Conservation (phyloP, 1,284 basidiomycete genomes). For the Irpex sp. region DNA sequence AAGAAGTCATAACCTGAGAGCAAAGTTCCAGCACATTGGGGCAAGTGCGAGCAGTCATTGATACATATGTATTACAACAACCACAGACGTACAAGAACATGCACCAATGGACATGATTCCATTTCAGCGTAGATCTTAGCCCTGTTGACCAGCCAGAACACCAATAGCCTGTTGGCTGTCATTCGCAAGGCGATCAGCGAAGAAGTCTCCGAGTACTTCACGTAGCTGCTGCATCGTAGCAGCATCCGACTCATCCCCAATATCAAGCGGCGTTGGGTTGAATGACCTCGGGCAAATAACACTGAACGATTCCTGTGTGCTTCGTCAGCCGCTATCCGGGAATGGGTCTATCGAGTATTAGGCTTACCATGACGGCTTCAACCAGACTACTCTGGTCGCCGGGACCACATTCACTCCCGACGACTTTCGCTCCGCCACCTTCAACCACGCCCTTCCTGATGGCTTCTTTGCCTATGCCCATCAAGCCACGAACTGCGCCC, state of each 20-base stretch:
- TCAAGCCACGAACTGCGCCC: conserved; percentile 82
- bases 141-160: conserved; percentile 31
- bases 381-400: conserved; percentile 43
- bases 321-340: not conserved
- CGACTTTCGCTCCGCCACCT: conserved; percentile 67
- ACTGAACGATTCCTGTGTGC: conserved; percentile 45
- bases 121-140: not conserved
- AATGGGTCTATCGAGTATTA: not conserved
- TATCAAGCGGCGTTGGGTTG: conserved; percentile 53
- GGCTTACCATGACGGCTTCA: conserved; percentile 53
- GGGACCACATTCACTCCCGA: conserved; percentile 55
- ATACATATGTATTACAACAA: not conserved
- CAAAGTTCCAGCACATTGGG: too few relatives aligned
- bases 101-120: not conserved
- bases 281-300: conserved; percentile 53
- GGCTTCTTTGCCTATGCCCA: conserved; percentile 81
- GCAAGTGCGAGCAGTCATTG: not conserved
- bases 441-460: conserved; percentile 77
- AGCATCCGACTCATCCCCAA: conserved; percentile 42
- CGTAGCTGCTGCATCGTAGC: conserved; percentile 43
- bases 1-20: too few relatives aligned
- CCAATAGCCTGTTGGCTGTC: conserved; percentile 61
- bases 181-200: conserved; percentile 49
- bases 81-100: not conserved
- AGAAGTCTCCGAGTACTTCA: conserved; percentile 56